Conservation (phyloP, 352 stramenopile species). For the Elongisporangium undulatum region DNA sequence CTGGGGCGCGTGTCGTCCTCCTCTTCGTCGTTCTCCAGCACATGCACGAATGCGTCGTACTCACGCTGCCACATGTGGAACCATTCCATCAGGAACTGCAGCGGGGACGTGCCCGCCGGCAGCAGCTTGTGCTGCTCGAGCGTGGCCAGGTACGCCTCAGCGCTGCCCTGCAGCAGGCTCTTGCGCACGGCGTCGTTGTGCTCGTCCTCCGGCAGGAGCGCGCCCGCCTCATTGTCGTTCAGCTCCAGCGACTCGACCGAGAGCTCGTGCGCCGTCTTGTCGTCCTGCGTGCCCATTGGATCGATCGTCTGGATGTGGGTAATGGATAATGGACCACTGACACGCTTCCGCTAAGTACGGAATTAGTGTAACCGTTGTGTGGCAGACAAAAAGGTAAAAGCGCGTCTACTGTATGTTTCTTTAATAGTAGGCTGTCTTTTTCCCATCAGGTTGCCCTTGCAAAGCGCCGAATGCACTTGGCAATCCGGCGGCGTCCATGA, state of each 20-base stretch:
- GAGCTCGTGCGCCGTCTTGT: slow-evolving; percentile 30
- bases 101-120: slow-evolving; percentile 24
- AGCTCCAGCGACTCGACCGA: slow-evolving; percentile 43
- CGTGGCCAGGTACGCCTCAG: slow-evolving; percentile 34
- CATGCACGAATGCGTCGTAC: slow-evolving; percentile 77
- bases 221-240: slow-evolving; percentile 15
- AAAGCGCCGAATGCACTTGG: not conserved
- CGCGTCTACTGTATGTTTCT: not conserved
- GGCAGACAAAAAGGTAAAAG: not conserved
- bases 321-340: not conserved
- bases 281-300: slow-evolving; percentile 1
- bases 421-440: not conserved
- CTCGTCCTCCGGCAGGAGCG: slow-evolving; percentile 25
- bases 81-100: slow-evolving; percentile 82
- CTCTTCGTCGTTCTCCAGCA: slow-evolving; percentile 54
- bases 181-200: slow-evolving; percentile 50
- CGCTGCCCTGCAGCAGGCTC: slow-evolving; percentile 52
- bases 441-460: not conserved
- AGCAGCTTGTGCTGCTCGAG: slow-evolving; percentile 20
- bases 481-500: slow-evolving; percentile 13
- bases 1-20: slow-evolving; percentile 20
- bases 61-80: slow-evolving; percentile 86
- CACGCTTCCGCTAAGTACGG: not conserved
- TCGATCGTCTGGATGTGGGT: slow-evolving; percentile 4
- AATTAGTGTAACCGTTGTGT: not conserved